Evolutionary conservation across 148 eudicot species (phyloP).

Genomic region (Vaccinium corymbosum): DNA sequence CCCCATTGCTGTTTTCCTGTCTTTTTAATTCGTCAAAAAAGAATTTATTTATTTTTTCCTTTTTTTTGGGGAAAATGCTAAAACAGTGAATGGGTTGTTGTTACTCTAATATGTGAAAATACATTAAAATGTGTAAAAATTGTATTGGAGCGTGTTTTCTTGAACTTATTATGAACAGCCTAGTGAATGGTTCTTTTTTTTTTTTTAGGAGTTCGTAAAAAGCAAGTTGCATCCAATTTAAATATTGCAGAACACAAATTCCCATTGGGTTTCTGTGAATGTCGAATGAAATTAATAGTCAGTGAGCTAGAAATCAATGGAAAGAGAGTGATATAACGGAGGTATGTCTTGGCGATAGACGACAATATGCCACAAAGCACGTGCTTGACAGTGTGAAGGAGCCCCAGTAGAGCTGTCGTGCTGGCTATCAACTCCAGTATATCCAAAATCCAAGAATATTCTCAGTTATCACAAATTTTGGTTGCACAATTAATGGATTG

Average conservation of each 20-base stretch:
- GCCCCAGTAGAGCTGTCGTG: slow-evolving; percentile 7
- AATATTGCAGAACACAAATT: no score
- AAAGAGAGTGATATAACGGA: background rate
- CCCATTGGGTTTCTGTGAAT: no score
- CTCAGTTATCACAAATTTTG: background rate
- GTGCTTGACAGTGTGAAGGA: background rate
- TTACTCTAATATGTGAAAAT: no score
- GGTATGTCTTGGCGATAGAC: background rate
- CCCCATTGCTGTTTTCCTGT: background rate
- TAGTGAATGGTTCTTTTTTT: no score
- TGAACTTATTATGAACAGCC: no score
- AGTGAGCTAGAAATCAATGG: background rate
- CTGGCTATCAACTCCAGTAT: background rate
- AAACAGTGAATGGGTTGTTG: no score
- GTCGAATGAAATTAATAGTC: background rate
- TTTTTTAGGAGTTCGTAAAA: no score
- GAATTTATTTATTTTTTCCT: no score
- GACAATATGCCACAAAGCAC: background rate
- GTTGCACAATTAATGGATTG: background rate
- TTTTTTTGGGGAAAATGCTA: no score
- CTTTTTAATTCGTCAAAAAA: background rate
- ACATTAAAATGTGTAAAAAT: no score
- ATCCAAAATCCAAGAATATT: background rate
- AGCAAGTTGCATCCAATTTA: no score
- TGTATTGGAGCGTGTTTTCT: no score